Conservation (phyloP, 75 land plant species). For the Chamaecyparis obtusa region DNA sequence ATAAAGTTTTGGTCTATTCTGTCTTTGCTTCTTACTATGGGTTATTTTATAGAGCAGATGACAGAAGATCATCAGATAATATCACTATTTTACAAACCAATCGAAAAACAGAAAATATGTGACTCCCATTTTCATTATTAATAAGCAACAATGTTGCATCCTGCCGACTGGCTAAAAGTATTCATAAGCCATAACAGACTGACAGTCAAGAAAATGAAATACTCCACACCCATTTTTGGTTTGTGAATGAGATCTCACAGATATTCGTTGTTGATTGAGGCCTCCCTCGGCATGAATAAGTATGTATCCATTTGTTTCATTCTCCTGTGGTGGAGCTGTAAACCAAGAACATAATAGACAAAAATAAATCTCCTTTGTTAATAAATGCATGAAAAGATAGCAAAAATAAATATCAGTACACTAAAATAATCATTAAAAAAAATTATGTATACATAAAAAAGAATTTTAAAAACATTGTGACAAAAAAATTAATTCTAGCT, state of each 20-base stretch:
- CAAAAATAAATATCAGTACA: neutral
- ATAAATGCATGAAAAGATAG: neutral
- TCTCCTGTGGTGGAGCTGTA: slow-evolving; percentile 68
- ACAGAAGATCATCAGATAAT: neutral
- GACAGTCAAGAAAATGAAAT: neutral
- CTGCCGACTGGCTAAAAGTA: too few species aligned
- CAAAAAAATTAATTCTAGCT: neutral
- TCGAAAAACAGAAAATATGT: neutral
- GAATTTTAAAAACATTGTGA: neutral
- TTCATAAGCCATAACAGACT: neutral
- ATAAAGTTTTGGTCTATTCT: neutral
- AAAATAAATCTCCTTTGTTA: neutral
- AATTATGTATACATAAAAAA: neutral
- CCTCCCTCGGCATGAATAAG: slow-evolving; percentile 99
- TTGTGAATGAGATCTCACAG: slow-evolving; percentile 51
- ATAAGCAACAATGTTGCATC: neutral
- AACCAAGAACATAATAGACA: neutral
- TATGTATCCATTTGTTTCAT: slow-evolving; percentile 88
- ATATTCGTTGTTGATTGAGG: slow-evolving; percentile 94
- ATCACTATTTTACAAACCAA: neutral
- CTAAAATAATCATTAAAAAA: neutral
- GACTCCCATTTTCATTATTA: neutral
- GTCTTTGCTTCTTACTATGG: neutral
- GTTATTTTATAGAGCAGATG: neutral
- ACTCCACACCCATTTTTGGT: neutral